Evolutionary conservation across 139 green algal species (phyloP).

Genomic region (Trebouxia sp.): DNA sequence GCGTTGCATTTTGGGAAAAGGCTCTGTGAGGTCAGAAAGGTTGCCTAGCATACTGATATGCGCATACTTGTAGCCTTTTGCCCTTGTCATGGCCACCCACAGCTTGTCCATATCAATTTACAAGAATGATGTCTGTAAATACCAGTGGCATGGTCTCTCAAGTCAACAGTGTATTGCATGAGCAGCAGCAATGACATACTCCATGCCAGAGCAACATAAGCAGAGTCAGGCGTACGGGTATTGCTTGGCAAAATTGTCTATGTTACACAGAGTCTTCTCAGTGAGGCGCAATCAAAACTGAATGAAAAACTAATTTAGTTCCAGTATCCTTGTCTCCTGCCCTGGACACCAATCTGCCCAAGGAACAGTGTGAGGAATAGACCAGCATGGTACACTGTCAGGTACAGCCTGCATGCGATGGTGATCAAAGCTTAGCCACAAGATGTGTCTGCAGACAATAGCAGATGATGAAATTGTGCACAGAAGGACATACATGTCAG

Average conservation of each 20-base stretch:
- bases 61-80: too few relatives aligned
- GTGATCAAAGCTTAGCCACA: background rate
- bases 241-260: background rate
- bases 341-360: constrained; percentile 72
- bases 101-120: too few relatives aligned
- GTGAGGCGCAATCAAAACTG: background rate
- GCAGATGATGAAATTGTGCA: too few relatives aligned
- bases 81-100: too few relatives aligned
- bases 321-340: constrained; percentile 66
- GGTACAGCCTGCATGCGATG: constrained; percentile 55
- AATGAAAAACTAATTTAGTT: background rate
- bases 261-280: constrained; percentile 15
- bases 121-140: too few relatives aligned
- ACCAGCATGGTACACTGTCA: constrained; percentile 73
- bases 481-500: too few relatives aligned
- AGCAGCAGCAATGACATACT: background rate
- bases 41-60: too few relatives aligned
- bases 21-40: too few relatives aligned
- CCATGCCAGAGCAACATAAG: background rate
- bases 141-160: background rate
- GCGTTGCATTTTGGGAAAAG: too few relatives aligned
- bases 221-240: background rate
- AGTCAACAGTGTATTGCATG: background rate
- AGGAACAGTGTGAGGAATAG: constrained; percentile 62
- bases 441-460: background rate